These are phyloP conservation scores for Ophioceras dolichostomum DNA, from an alignment of 2,329 filamentous ascomycete species.

Conservation along the genomic window DNA sequence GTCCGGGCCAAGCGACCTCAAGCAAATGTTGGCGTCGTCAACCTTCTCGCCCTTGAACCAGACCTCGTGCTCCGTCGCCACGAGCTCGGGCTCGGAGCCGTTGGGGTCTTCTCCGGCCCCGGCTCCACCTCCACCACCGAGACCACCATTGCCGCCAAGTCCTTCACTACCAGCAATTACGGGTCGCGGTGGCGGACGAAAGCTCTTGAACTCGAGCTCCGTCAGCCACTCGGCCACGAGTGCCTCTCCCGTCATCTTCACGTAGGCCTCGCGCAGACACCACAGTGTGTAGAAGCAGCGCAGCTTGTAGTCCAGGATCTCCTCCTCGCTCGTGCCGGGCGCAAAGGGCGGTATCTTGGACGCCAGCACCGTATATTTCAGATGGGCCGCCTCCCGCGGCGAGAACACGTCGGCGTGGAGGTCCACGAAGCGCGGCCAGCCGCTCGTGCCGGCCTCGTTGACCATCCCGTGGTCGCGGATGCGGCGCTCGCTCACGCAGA, in stretches of 20 bases:
- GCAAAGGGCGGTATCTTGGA: conserved; percentile 12
- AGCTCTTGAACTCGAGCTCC: conserved; percentile 55
- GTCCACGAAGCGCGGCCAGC: conserved; percentile 57
- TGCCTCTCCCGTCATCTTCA: conserved; percentile 74
- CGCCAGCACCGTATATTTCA: conserved; percentile 34
- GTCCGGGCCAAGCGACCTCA: conserved; percentile 31
- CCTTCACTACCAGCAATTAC: no score
- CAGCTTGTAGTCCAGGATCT: conserved; percentile 47
- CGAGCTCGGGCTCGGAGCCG: conserved; percentile 15
- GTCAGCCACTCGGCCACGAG: conserved; percentile 61
- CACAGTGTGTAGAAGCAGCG: conserved; percentile 66
- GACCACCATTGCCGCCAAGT: no score
- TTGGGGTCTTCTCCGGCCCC: not conserved
- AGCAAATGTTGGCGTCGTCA: conserved; percentile 27
- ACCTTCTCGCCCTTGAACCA: conserved; percentile 24
- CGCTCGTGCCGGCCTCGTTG: conserved; percentile 26
- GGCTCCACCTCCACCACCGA: no score
- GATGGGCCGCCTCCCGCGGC: conserved; percentile 44
- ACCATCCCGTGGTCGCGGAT: conserved; percentile 48
- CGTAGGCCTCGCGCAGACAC: conserved; percentile 70
- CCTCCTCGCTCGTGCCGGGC: conserved; percentile 14
- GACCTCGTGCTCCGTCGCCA: conserved; percentile 23
- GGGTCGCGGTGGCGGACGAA: conserved; percentile 37
- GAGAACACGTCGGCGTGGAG: conserved; percentile 62
- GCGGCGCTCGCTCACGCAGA: conserved; percentile 59